Percentiles rank a stretch among this genome's conserved stretches.
Evolutionary conservation across 2,329 filamentous ascomycete genomes (phyloP).

Genomic region (Torrubiella hemipterigena): DNA sequence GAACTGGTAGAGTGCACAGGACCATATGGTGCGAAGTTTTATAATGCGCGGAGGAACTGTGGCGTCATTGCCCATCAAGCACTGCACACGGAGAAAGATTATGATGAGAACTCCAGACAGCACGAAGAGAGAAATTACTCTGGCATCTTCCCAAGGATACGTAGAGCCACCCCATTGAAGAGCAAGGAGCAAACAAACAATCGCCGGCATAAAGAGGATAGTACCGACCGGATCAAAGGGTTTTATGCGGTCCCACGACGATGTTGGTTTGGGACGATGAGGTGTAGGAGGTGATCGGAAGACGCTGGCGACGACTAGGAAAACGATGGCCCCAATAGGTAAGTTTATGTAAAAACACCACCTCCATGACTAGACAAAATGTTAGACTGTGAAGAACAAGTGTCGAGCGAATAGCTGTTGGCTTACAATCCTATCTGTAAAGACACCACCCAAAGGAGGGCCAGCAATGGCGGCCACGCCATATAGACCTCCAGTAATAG

Average conservation of each 20-base stretch:
- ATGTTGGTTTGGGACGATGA: constrained; percentile 22
- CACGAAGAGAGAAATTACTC: constrained; percentile 25
- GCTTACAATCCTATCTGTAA: constrained; percentile 4
- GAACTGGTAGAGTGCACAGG: constrained; percentile 17
- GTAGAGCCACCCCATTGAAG: constrained; percentile 29
- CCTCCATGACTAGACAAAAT: constrained; percentile 10
- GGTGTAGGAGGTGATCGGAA: constrained; percentile 28
- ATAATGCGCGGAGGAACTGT: constrained; percentile 27
- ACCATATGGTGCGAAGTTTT: constrained; percentile 20
- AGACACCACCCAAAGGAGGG: constrained; percentile 4
- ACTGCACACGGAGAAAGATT: constrained; percentile 19
- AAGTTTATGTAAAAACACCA: constrained; percentile 21
- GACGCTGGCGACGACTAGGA: constrained; percentile 9
- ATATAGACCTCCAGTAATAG: constrained; percentile 1
- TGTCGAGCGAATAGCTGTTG: constrained; percentile 1
- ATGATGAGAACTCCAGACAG: constrained; percentile 16
- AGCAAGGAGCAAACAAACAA: constrained; percentile 31
- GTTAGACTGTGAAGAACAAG: background rate
- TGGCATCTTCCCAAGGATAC: constrained; percentile 11
- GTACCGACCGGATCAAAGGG: constrained; percentile 18
- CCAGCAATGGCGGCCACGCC: constrained; percentile 2
- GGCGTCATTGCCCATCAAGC: constrained; percentile 19
- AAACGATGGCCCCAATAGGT: constrained; percentile 11
- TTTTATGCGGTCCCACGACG: too few species aligned
- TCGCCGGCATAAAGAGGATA: constrained; percentile 12